These are phyloP conservation scores for Fusarium sp. DNA, from an alignment of 2,329 filamentous ascomycete genomes.

Conservation along the genomic window DNA sequence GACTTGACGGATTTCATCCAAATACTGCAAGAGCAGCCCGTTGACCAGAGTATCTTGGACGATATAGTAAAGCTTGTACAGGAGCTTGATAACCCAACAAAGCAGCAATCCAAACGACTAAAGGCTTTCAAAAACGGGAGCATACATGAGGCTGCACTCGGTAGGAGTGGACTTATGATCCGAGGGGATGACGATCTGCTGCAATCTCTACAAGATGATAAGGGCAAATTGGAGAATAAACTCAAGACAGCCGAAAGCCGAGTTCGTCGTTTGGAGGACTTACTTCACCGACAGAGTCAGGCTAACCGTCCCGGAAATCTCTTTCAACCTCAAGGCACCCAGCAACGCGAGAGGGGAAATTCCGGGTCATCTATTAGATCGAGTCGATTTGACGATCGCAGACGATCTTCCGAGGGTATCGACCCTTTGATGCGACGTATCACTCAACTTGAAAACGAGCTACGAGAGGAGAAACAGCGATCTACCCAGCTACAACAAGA, in stretches of 20 bases:
- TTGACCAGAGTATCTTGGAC: conserved; percentile 72
- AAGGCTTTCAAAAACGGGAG: conserved; percentile 98
- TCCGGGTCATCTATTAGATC: conserved; percentile 62
- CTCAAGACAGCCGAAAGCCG: conserved; percentile 88
- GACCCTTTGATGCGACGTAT: conserved; percentile 62
- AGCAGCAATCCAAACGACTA: conserved; percentile 85
- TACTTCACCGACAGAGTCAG: conserved; percentile 85
- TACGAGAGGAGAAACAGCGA: conserved; percentile 77
- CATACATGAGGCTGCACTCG: conserved; percentile 87
- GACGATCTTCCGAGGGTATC: conserved; percentile 59
- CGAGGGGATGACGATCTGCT: conserved; percentile 88
- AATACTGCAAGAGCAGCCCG: conserved; percentile 71
- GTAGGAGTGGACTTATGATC: conserved; percentile 85
- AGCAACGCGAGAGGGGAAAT: conserved; percentile 61
- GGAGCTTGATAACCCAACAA: conserved; percentile 84
- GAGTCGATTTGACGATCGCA: conserved; percentile 57
- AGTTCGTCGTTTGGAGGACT: conserved; percentile 88
- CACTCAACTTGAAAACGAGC: conserved; percentile 79
- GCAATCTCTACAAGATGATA: conserved; percentile 83
- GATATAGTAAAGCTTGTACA: conserved; percentile 81
- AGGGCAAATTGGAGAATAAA: conserved; percentile 77
- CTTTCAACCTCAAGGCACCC: conserved; percentile 62
- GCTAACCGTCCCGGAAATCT: conserved; percentile 66
- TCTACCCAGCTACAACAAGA: conserved; percentile 77
- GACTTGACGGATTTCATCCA: conserved; percentile 82